These are phyloP conservation scores for Ascochyta lentis DNA, from an alignment of 2,329 filamentous ascomycete genomes.

Conservation along the genomic window DNA sequence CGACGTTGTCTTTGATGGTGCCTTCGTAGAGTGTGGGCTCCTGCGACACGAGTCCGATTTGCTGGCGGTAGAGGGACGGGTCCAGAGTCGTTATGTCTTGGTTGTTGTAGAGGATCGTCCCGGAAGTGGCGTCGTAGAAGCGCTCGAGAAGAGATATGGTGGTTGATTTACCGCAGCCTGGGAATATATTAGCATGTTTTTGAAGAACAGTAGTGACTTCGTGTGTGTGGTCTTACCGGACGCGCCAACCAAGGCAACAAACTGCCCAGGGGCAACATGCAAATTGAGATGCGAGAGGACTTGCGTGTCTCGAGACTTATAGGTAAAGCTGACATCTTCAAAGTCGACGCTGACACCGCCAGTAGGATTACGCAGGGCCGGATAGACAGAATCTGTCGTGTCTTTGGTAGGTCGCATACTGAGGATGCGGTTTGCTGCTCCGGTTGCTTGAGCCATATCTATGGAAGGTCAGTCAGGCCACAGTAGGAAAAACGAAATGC, in stretches of 20 bases:
- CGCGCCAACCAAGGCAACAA: constrained; percentile 72
- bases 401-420: constrained; percentile 38
- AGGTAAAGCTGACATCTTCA: constrained; percentile 90
- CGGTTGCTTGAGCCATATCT: constrained; percentile 48
- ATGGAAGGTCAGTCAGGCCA: background rate
- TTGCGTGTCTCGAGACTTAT: constrained; percentile 85
- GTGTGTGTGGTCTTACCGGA: constrained; percentile 50
- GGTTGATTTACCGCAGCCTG: constrained; percentile 86
- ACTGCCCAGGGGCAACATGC: constrained; percentile 64
- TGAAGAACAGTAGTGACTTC: no score
- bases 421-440: constrained; percentile 47
- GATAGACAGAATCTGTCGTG: constrained; percentile 12
- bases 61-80: constrained; percentile 49
- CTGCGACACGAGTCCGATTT: constrained; percentile 55
- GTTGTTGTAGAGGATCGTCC: constrained; percentile 68
- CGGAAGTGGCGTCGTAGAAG: constrained; percentile 88
- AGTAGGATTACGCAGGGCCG: constrained; percentile 14
- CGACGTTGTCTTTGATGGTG: constrained; percentile 51
- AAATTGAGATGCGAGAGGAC: constrained; percentile 56
- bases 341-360: constrained; percentile 71
- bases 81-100: constrained; percentile 47
- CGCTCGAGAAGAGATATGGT: constrained; percentile 90
- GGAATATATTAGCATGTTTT: no score
- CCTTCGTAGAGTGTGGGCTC: constrained; percentile 57
- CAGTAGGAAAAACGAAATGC: constrained; percentile 4